Base-by-base conservation (phyloP, 805 yeast species). In the Candida fluviatilis region DNA sequence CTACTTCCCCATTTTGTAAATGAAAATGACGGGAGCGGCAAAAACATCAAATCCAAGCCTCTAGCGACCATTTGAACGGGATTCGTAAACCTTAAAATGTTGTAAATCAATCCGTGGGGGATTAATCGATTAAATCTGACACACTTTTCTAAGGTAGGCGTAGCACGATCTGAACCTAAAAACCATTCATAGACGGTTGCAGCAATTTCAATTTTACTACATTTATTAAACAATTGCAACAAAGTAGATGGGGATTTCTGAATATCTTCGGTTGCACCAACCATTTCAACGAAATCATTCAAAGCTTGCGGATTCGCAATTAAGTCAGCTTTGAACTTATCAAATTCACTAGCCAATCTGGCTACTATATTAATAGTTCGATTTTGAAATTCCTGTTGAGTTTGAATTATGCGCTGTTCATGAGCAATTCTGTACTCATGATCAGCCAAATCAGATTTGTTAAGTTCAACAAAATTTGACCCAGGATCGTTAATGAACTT, bases 21-120 rank as follows among this genome's bases (percentile, higher is more conserved):
- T n/a, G 52, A 46, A 28, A 53, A 41, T 11, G 52, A 50, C 2
- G 73, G 73, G 17, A 66, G 41, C 37, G 62, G 58, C 23, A 66
- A 86, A 66, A 93, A 76, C 48, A 91, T 78, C 41, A 91, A 57
- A 50, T 88, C 96, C 25, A 90, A 75, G 56, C 91, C 64, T 16
- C 82, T 78, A 43, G 89, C 84, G 65, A 87, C 78, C 18, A 91
- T 80, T 30, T 82, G 76, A 62, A 89, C 78, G 2, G 99, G 98
- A 53, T 91, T 91, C 0, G 98, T 87, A 42, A 83, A 78, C 52
- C 80, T 75, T 52, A 93, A 60, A 16, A 91, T 83, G 15, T 86
- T 85, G 31, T 81, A 80, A 58, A 90, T 76, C 25, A 91, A 55
- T 1, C 74, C 64, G 57, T 91, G 93, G 0, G 98, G 99, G 64